Conservation (phyloP, 495 filamentous ascomycete genomes). For the Aspergillus baeticus region DNA sequence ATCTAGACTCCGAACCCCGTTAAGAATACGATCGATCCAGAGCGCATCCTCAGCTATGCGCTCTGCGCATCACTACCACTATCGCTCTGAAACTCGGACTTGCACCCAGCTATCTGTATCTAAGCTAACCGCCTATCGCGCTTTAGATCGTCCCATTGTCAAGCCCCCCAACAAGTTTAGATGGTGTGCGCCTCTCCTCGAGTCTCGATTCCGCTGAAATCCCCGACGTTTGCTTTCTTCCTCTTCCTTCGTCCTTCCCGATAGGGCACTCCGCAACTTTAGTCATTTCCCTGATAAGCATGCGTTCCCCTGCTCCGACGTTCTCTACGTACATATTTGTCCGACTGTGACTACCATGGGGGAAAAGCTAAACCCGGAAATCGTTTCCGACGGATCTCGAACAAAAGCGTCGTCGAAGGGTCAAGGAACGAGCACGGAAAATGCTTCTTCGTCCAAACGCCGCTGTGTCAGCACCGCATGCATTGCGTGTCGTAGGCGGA, state of each 20-base stretch:
- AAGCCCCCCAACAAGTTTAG: neutral
- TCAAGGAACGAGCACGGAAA: conserved; percentile 33
- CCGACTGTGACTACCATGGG: conserved; percentile 31
- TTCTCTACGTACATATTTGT: conserved; percentile 27
- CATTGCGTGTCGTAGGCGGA: conserved; percentile 85
- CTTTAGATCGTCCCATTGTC: conserved; percentile 7
- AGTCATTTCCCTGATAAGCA: conserved; percentile 21
- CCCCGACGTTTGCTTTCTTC: neutral
- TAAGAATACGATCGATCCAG: neutral
- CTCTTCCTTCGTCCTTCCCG: conserved; percentile 2
- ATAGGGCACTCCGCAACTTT: conserved; percentile 1
- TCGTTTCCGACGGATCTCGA: conserved; percentile 15
- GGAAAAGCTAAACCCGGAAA: conserved; percentile 16
- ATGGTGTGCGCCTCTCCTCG: conserved; percentile 9
- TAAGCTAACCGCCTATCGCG: conserved; percentile 11
- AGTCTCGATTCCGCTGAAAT: neutral
- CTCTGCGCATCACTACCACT: neutral
- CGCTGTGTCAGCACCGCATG: conserved; percentile 93
- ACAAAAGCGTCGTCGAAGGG: conserved; percentile 17
- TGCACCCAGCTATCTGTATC: conserved; percentile 11
- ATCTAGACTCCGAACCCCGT: neutral
- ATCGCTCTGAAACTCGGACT: neutral
- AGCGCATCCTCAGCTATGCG: neutral
- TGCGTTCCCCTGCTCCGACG: conserved; percentile 16
- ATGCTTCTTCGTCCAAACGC: conserved; percentile 57